These are phyloP conservation scores for Eimeria acervulina DNA, from an alignment of 169 alveolate genomes.

Conservation along the genomic window DNA sequence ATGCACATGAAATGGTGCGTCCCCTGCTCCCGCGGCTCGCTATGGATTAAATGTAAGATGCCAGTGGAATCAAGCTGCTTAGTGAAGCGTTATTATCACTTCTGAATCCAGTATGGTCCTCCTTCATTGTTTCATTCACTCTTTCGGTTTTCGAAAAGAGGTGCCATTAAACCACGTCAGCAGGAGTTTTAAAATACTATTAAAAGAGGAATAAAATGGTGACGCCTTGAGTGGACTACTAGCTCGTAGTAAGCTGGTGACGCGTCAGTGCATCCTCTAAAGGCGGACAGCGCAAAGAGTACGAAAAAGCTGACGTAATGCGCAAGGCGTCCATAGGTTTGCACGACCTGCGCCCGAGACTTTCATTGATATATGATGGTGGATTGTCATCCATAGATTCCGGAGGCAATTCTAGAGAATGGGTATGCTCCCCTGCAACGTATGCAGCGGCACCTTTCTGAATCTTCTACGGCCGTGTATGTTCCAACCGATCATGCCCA, in stretches of 20 bases:
- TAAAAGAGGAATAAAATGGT: not conserved
- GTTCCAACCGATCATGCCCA: not conserved
- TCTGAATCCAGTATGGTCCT: not conserved
- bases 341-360: not conserved
- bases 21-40: not conserved
- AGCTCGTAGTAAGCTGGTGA: not conserved
- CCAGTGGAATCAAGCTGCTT: not conserved
- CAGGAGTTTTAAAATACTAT: not conserved
- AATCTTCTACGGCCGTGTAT: not conserved
- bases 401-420: not conserved
- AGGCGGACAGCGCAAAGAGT: not conserved
- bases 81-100: too few relatives aligned
- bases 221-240: not conserved
- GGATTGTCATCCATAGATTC: not conserved
- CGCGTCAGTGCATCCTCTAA: not conserved
- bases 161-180: not conserved
- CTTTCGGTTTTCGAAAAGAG: not conserved
- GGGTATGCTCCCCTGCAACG: not conserved
- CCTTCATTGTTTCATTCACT: not conserved
- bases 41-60: not conserved
- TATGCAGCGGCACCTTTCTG: not conserved
- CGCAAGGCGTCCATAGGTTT: not conserved
- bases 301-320: not conserved
- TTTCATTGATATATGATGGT: not conserved
- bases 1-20: not conserved